These are phyloP conservation scores for Marasmius sp. DNA, from an alignment of 1,284 basidiomycete genomes.

Conservation along the genomic window DNA sequence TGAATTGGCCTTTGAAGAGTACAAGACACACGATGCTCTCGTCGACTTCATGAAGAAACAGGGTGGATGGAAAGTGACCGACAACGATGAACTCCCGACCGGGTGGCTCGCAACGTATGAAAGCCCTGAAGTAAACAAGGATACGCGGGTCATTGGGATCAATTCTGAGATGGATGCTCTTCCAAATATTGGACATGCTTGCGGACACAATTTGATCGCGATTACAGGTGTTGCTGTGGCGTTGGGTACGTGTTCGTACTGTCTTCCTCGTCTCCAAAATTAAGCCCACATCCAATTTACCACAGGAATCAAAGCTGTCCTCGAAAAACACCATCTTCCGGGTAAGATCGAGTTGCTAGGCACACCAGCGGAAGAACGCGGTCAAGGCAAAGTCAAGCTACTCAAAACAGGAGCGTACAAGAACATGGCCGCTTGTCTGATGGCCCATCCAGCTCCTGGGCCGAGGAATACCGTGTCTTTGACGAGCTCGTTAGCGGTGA, in stretches of 20 bases:
- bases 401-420: constrained; percentile 65
- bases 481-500: constrained; percentile 52
- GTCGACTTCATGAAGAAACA: constrained; percentile 57
- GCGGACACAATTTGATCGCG: constrained; percentile 80
- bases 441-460: constrained; percentile 68
- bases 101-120: constrained; percentile 70
- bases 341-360: constrained; percentile 77
- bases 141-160: constrained; percentile 63
- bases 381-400: constrained; percentile 66
- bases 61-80: constrained; percentile 56
- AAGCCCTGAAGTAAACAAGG: constrained; percentile 35
- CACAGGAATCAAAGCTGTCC: constrained; percentile 48
- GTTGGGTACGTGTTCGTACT: constrained; percentile 25
- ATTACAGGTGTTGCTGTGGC: constrained; percentile 71
- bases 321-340: constrained; percentile 56
- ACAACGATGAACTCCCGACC: constrained; percentile 59
- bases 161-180: constrained; percentile 65
- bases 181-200: constrained; percentile 69
- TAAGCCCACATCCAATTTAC: neutral
- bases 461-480: constrained; percentile 53
- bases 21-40: constrained; percentile 51
- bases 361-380: constrained; percentile 80
- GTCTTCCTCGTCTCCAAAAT: neutral
- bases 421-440: constrained; percentile 66
- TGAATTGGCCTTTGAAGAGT: constrained; percentile 58